A percentile compares a stretch with the other conserved stretches of the same genome.
Evolutionary conservation across 2,329 filamentous ascomycete species (phyloP).

Genomic region (Teratosphaeria viscida): DNA sequence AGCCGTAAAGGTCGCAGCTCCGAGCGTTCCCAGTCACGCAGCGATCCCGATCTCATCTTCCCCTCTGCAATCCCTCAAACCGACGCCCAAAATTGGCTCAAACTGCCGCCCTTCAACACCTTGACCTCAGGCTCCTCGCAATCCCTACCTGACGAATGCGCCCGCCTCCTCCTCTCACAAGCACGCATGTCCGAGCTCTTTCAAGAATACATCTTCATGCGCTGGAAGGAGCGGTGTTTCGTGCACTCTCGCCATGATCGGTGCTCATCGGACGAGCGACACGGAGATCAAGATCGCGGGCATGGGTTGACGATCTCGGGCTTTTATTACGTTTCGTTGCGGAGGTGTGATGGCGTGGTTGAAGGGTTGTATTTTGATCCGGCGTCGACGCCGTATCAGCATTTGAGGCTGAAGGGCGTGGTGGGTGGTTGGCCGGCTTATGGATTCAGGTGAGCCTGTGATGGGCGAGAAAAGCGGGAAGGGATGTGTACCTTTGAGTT

Average conservation of each 20-base stretch:
- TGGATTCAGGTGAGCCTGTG: constrained; percentile 26
- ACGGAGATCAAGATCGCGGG: constrained; percentile 23
- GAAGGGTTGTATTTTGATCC: constrained; percentile 47
- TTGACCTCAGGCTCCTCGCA: neutral
- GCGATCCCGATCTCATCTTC: constrained; percentile 27
- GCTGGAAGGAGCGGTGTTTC: constrained; percentile 46
- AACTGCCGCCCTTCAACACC: constrained; percentile 33
- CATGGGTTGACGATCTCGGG: constrained; percentile 43
- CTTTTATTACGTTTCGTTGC: constrained; percentile 44
- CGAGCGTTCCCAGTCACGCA: neutral
- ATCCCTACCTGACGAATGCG: constrained; percentile 5
- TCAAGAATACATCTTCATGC: constrained; percentile 45
- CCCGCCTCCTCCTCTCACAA: constrained; percentile 33
- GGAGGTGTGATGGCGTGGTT: constrained; percentile 35
- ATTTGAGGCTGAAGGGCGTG: constrained; percentile 34
- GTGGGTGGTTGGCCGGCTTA: constrained; percentile 29
- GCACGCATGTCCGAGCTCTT: constrained; percentile 28
- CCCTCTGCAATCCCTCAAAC: constrained; percentile 32
- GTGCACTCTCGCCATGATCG: constrained; percentile 21
- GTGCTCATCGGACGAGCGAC: constrained; percentile 9
- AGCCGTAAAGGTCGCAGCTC: constrained; percentile 3
- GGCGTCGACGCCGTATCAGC: constrained; percentile 44
- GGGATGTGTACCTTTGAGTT: neutral
- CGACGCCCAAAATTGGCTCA: constrained; percentile 40
- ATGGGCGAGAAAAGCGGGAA: neutral